These are phyloP conservation scores for Claviceps citrina DNA, from an alignment of 2,329 filamentous ascomycete species.

Conservation along the genomic window DNA sequence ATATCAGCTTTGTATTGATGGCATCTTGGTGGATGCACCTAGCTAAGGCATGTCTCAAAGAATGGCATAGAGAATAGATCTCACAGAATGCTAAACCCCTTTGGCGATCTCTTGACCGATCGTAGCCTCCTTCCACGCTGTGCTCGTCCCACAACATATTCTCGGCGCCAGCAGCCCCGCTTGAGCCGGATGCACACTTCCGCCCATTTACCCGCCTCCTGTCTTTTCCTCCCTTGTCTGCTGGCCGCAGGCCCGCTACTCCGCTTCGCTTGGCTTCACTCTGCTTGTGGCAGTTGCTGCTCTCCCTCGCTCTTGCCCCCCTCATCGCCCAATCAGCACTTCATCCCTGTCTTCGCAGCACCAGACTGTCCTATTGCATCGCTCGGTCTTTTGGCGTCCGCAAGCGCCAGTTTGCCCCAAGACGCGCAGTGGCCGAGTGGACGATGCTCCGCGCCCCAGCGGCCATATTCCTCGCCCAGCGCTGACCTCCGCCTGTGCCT, in stretches of 20 bases:
- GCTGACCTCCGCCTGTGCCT: slow-evolving; percentile 2
- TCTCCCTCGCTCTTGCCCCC: not conserved
- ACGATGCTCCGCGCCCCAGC: not conserved
- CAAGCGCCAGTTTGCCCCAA: not conserved
- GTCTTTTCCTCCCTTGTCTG: not conserved
- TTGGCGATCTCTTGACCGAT: no score
- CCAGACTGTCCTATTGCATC: no score
- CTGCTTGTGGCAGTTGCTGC: not conserved
- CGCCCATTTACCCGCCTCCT: not conserved
- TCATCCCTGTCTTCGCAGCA: not conserved
- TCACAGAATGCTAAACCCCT: no score
- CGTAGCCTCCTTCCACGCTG: no score
- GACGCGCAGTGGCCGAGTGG: not conserved
- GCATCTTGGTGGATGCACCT: no score
- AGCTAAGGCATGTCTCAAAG: no score
- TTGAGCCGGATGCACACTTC: not conserved
- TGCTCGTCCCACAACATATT: no score
- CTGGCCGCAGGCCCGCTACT: not conserved
- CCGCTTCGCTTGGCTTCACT: not conserved
- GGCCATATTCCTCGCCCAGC: not conserved
- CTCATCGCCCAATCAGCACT: slow-evolving; percentile 4
- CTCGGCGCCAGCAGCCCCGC: not conserved
- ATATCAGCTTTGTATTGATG: no score
- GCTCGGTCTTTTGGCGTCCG: not conserved
- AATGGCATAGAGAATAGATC: no score